A percentile compares a stretch with the other conserved stretches of the same genome.
Conservation (phyloP, 2,329 filamentous ascomycete species). For the Graphium sp. region DNA sequence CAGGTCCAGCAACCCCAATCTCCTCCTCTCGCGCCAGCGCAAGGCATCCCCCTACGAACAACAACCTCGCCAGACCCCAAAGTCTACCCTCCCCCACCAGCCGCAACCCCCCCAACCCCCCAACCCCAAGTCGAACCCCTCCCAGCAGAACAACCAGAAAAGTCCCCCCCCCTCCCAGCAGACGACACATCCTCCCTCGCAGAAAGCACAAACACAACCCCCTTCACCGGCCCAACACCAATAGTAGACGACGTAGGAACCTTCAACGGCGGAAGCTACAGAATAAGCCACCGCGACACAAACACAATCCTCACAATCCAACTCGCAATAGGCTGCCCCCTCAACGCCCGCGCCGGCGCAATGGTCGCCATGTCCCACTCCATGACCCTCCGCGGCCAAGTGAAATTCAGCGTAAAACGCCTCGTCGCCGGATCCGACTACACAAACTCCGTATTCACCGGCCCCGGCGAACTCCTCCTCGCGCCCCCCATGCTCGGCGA, state of each 20-base stretch:
- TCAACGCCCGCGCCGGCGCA: slow-evolving; percentile 48
- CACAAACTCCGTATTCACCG: slow-evolving; percentile 63
- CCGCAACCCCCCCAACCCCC: slow-evolving; percentile 2
- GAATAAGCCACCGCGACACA: slow-evolving; percentile 80
- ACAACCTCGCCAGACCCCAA: slow-evolving; percentile 6
- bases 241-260: slow-evolving; percentile 77
- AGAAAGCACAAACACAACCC: slow-evolving; percentile 5
- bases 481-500: slow-evolving; percentile 71
- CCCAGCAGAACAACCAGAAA: not conserved
- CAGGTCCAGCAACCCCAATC: slow-evolving; percentile 9
- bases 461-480: slow-evolving; percentile 78
- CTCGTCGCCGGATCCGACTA: slow-evolving; percentile 71
- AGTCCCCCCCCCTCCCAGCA: slow-evolving; percentile 4
- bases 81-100: slow-evolving; percentile 9
- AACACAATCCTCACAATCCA: slow-evolving; percentile 85
- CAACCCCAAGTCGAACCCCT: slow-evolving; percentile 1
- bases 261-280: slow-evolving; percentile 90
- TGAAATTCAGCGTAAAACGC: slow-evolving; percentile 87
- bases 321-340: slow-evolving; percentile 72
- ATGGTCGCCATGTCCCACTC: slow-evolving; percentile 95
- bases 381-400: slow-evolving; percentile 62
- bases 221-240: slow-evolving; percentile 13
- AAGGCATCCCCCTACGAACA: slow-evolving; percentile 9
- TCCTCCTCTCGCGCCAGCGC: slow-evolving; percentile 5
- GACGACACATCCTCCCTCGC: slow-evolving; percentile 12